Base-by-base conservation (phyloP, 371 early-diverging fungal species). In the Phascolomyces articulosus region DNA sequence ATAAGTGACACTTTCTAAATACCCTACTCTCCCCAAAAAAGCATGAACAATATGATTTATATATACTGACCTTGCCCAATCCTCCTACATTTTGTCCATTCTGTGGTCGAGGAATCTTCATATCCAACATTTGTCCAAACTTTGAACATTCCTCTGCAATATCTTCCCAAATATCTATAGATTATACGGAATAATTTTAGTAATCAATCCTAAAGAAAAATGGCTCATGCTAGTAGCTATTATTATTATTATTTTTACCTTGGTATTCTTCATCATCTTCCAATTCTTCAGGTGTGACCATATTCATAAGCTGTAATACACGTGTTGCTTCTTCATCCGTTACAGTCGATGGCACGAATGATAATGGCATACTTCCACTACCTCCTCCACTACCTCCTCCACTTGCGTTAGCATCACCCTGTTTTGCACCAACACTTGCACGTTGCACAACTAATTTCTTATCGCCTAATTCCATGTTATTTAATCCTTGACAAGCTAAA, bases 391-490 rank as follows among this genome's bases (percentile, higher is more conserved):
- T 44, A 44, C 16, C 16, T 13, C 44, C 44, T 13, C 44, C 44
- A 44, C 18, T 18, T 44, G 44, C 4, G 16, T 15, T 8, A 4
- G 4, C 16, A 44, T 44, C 44, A 44, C 56, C 66, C 78, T 85
- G 66, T 34, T 87, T 87, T 3, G 93, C 86, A 23, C 96, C 96
- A 15, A 95, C 88, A 58, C 91, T 92, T 11, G 98, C 98, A 23
- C 96, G 85, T 78, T 97, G 97, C 13, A 98, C 98, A 47, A 98
- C 88, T n/a, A 98, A 75, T 65, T 92, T 93, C 40, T 91, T 89
- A 69, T 97, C 99, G 60, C 96, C 96, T 4, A 98, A 73, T 70
- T 96, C 95, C 93, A 98, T 93, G 47, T 94, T 92, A 72, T 97
- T 95, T 56, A 98, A 87, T 3, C 96, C 97, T 74, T 96, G 88